A percentile compares a stretch with the other conserved stretches of the same genome.
Evolutionary conservation across 75 land plant species (phyloP).

Genomic region (Isoetes taiwanensis): DNA sequence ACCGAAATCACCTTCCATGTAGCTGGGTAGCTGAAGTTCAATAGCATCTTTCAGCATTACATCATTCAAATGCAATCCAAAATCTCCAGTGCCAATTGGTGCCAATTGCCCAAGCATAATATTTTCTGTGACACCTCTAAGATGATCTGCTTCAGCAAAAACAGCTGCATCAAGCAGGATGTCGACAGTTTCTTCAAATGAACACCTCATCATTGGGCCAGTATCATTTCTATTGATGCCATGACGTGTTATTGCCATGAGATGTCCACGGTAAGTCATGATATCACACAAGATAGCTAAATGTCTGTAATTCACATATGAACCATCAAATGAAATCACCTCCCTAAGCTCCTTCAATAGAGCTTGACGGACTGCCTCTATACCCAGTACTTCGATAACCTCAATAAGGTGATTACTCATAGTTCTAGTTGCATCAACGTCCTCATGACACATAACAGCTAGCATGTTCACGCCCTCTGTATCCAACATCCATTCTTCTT

Average conservation of each 20-base stretch:
- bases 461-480: constrained; percentile 96
- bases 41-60: constrained; percentile 79
- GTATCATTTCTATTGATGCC: constrained; percentile 95
- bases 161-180: constrained; percentile 97
- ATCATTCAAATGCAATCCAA: constrained; percentile 63
- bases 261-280: constrained; percentile 91
- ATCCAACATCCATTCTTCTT: constrained; percentile 90
- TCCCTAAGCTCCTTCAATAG: constrained; percentile 85
- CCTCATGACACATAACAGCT: constrained; percentile 88
- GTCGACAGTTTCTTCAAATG: constrained; percentile 97
- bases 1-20: constrained; percentile 64
- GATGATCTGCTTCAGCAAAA: constrained; percentile 76
- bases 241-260: constrained; percentile 96
- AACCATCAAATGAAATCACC: constrained; percentile 92
- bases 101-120: constrained; percentile 96
- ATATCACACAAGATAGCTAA: constrained; percentile 87
- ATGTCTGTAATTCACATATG: constrained; percentile 95
- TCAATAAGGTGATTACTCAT: constrained; percentile 92
- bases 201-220: constrained; percentile 97
- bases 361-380: constrained; percentile 81
- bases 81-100: constrained; percentile 89
- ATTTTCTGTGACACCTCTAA: constrained; percentile 92
- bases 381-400: constrained; percentile 96
- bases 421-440: constrained; percentile 83
- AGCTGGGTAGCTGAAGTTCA: constrained; percentile 75